Base-by-base conservation (phyloP, 257 asterid species). In the Petrea volubilis region DNA sequence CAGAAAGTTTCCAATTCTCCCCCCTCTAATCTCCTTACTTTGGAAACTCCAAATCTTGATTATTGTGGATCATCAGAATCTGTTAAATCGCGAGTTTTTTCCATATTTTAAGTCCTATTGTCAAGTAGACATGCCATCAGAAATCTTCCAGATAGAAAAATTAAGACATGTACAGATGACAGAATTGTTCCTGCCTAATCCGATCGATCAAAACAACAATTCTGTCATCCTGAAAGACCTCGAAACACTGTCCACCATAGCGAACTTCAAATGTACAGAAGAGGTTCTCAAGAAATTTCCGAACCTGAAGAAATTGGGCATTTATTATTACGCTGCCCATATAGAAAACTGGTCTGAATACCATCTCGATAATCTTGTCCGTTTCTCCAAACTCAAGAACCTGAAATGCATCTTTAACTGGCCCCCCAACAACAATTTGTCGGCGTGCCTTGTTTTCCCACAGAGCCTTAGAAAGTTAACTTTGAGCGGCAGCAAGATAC, bases 221-320 rank as follows among this genome's bases (percentile, higher is more conserved):
- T 5, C 24, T n/a, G 15, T 46, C 27, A 40, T 46, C 9, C 17
- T 64, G 7, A 46, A 41, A 41, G n/a, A 43, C 43, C 10, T 64
- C 24, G 25, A 64, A 46, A 64, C 70, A 64, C 70, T 64, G 0
- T 43, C 43, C 5, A 13, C 25, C 1, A 41, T 64, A 0, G 13
- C 25, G 3, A 44, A 64, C 28, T 28, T 64, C 41, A 43, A 4
- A 46, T 64, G 70, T 27, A 41, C 70, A 4, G 25, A 15, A 5
- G 41, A 64, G 25, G 24, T 44, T 43, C 43, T 64, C 21, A 64
- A 8, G 43, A 64, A 25, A n/a, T 64, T 46, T 9, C 70, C 70
- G 0, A 62, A 62, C 36, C 36, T 62, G 1, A 10, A 12, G 53
- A 62, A 64, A 12, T 11, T 64, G 2, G 25, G 14, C 2, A 4